These are phyloP conservation scores for Tricholoma hemisulphureum DNA, from an alignment of 768 basidiomycete genomes.

Conservation along the genomic window DNA sequence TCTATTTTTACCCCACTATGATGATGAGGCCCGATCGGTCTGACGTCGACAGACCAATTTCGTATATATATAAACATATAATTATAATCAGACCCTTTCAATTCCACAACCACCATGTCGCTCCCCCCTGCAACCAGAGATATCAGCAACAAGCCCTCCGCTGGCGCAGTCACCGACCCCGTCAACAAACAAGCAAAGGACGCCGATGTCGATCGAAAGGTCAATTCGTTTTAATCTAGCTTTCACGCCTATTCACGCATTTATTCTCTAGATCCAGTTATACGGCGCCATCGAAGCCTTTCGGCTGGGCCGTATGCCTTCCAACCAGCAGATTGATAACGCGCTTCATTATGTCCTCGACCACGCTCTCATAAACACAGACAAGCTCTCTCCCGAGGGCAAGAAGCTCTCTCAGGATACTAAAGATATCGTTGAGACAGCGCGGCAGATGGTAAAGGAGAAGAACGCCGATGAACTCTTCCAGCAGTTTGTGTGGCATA, in stretches of 20 bases:
- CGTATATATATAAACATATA: neutral
- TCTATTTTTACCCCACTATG: no score
- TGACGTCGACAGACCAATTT: no score
- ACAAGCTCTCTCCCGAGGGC: conserved; percentile 75
- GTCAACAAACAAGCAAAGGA: conserved; percentile 58
- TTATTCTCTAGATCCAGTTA: conserved; percentile 54
- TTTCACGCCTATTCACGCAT: neutral
- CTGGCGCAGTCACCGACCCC: conserved; percentile 65
- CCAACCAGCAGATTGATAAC: conserved; percentile 77
- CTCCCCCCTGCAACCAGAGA: conserved; percentile 63
- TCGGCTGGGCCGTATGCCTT: conserved; percentile 72
- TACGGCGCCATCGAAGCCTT: conserved; percentile 83
- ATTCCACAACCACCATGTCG: conserved; percentile 48
- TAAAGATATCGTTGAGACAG: conserved; percentile 78
- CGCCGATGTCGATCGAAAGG: conserved; percentile 80
- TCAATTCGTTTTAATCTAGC: conserved; percentile 13
- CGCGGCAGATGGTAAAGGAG: conserved; percentile 64
- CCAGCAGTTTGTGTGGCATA: conserved; percentile 88
- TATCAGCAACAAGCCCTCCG: conserved; percentile 53
- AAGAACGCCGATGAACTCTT: conserved; percentile 92
- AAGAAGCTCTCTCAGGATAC: conserved; percentile 71
- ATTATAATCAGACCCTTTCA: neutral
- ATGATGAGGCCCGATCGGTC: no score
- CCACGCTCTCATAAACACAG: conserved; percentile 55
- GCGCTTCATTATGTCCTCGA: conserved; percentile 65